phyloP scores from a whole-genome alignment of 2,329 filamentous ascomycete species.

The Exophiala bonariae region DNA sequence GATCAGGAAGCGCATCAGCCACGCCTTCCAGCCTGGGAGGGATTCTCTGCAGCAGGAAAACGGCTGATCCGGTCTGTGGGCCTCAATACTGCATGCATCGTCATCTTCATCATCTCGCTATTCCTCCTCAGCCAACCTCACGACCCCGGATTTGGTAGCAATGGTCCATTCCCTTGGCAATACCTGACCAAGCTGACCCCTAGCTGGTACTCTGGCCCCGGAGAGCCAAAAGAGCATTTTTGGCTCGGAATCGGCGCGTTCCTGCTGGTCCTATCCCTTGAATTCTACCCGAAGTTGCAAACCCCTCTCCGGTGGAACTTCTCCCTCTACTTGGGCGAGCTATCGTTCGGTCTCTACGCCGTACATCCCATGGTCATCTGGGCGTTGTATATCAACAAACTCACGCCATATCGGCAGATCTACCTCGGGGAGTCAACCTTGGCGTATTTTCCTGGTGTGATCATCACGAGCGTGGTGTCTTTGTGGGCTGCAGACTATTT shows the following conservation, averaged over 20 bases:
- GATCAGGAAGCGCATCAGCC: not conserved
- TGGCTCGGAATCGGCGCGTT: slow-evolving; percentile 12
- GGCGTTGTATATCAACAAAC: not conserved
- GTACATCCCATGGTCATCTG: not conserved
- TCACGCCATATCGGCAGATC: not conserved
- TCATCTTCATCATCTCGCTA: not conserved
- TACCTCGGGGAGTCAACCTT: not conserved
- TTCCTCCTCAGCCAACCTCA: slow-evolving; percentile 1
- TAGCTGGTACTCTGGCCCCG: slow-evolving; percentile 38
- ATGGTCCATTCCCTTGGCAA: slow-evolving; percentile 28
- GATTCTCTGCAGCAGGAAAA: not conserved
- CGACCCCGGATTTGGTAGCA: no score
- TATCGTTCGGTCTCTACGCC: slow-evolving; percentile 5
- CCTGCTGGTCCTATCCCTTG: not conserved
- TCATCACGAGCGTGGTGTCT: slow-evolving; percentile 1
- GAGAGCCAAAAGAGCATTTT: slow-evolving; percentile 35
- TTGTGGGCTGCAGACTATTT: slow-evolving; percentile 11
- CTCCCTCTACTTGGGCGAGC: slow-evolving; percentile 1
- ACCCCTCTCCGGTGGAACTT: not conserved
- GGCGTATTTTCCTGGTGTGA: not conserved
- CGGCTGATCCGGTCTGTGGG: not conserved
- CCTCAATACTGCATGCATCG: not conserved
- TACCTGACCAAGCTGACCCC: slow-evolving; percentile 38
- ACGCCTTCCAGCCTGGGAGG: not conserved
- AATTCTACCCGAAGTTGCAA: not conserved